A percentile compares a stretch with the other conserved stretches of the same genome.
phyloP scores from a whole-genome alignment of 1,284 basidiomycete species.

The Ceratobasidium sp. region DNA sequence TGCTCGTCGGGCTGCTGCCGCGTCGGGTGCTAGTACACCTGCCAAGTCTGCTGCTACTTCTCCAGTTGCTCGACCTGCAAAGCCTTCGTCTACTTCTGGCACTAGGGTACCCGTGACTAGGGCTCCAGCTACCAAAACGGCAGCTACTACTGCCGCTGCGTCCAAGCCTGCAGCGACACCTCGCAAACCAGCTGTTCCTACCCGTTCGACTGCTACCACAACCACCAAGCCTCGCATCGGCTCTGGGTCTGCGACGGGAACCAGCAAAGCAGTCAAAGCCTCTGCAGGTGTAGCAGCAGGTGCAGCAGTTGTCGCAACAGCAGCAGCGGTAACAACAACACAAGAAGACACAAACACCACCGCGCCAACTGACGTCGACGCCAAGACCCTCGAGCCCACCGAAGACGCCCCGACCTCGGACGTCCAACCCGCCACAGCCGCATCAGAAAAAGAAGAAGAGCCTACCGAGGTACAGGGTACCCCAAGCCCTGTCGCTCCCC shows the following conservation, averaged over 20 bases:
- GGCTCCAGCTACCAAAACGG: slow-evolving; percentile 2
- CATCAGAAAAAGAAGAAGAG: neutral
- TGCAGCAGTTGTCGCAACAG: neutral
- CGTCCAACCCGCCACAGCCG: neutral
- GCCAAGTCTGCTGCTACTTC: slow-evolving; percentile 15
- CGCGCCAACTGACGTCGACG: neutral
- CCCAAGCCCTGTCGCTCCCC: neutral
- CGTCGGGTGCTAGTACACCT: neutral
- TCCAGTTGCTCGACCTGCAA: neutral
- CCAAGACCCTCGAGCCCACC: neutral
- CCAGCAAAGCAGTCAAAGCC: slow-evolving; percentile 22
- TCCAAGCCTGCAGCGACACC: slow-evolving; percentile 1
- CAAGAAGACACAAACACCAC: no score
- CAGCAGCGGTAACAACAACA: neutral
- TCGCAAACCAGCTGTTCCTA: slow-evolving; percentile 34
- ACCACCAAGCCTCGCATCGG: slow-evolving; percentile 28
- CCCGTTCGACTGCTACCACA: slow-evolving; percentile 3
- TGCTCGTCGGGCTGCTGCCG: slow-evolving; percentile 21
- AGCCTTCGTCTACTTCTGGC: neutral
- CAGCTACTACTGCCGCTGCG: slow-evolving; percentile 1
- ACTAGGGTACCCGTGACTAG: slow-evolving; percentile 9
- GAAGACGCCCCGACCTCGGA: slow-evolving; percentile 41
- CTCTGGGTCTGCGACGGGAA: neutral
- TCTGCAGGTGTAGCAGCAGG: slow-evolving; percentile 15
- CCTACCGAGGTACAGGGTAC: slow-evolving; percentile 3